Conservation (phyloP, 129 eudicot species). For the Mikania micrantha region DNA sequence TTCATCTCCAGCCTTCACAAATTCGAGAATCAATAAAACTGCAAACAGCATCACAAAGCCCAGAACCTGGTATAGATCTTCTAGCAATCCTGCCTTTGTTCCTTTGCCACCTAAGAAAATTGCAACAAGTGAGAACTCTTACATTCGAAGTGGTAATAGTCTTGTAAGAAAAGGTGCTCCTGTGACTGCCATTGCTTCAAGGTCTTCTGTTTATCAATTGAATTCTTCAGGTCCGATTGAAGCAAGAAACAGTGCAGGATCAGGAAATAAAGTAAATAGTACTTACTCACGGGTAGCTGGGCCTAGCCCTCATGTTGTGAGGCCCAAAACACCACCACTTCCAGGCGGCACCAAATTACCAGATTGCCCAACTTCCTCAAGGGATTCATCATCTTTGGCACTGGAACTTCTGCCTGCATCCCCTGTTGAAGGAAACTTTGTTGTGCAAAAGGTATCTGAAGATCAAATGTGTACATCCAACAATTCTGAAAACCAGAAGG, state of each 20-base stretch:
- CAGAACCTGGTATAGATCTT: constrained; percentile 79
- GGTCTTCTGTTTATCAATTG: constrained; percentile 29
- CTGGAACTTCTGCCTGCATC: constrained; percentile 29
- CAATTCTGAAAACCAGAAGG: constrained; percentile 33
- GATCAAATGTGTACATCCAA: constrained; percentile 28
- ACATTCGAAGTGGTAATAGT: constrained; percentile 80
- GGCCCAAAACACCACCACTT: constrained; percentile 47
- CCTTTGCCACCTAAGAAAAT: constrained; percentile 35
- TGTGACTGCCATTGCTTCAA: constrained; percentile 26
- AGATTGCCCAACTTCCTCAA: constrained; percentile 19
- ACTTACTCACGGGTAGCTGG: constrained; percentile 21
- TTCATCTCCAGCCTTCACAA: constrained; percentile 21
- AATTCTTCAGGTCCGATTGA: constrained; percentile 28
- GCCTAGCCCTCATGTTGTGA: constrained; percentile 30
- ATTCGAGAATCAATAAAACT: constrained; percentile 32
- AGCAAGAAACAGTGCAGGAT: constrained; percentile 22
- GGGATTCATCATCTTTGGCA: constrained; percentile 31
- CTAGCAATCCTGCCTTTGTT: constrained; percentile 32
- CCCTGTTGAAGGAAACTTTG: constrained; percentile 22
- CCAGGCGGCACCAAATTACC: constrained; percentile 23
- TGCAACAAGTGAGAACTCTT: constrained; percentile 35
- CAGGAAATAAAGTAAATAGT: constrained; percentile 15
- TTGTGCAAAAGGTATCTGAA: constrained; percentile 23
- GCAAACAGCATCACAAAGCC: constrained; percentile 41
- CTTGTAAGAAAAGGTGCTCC: constrained; percentile 64